These are phyloP conservation scores for Trichoderma atroviride DNA, from an alignment of 2,329 filamentous ascomycete genomes.

Conservation along the genomic window DNA sequence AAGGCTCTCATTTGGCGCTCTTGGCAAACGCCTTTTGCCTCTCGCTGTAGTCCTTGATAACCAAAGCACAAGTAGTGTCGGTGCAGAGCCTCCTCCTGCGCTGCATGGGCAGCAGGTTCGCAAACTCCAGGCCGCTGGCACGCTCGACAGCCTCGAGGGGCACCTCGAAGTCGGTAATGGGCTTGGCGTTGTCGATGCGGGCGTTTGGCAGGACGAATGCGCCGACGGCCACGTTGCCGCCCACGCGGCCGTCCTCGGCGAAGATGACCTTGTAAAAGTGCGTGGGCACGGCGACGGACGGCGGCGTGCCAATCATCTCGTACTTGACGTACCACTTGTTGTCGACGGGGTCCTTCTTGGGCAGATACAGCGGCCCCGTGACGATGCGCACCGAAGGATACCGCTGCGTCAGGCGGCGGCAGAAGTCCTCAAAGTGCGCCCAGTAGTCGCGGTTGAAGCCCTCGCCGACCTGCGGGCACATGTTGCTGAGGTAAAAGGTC, in stretches of 20 bases:
- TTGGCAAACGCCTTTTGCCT: slow-evolving; percentile 62
- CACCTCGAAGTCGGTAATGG: slow-evolving; percentile 89
- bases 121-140: slow-evolving; percentile 90
- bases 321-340: slow-evolving; percentile 95
- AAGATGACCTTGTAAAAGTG: slow-evolving; percentile 99
- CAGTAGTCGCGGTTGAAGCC: slow-evolving; percentile 99
- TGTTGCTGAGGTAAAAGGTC: slow-evolving; percentile 91
- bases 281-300: slow-evolving; percentile 92
- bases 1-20: slow-evolving; percentile 23
- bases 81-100: slow-evolving; percentile 80
- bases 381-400: slow-evolving; percentile 91
- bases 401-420: slow-evolving; percentile 73
- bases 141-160: slow-evolving; percentile 90
- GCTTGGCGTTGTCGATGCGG: slow-evolving; percentile 82
- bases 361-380: slow-evolving; percentile 91
- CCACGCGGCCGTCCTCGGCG: slow-evolving; percentile 74
- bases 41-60: slow-evolving; percentile 77
- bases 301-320: slow-evolving; percentile 92
- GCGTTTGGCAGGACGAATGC: slow-evolving; percentile 97
- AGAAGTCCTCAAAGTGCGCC: slow-evolving; percentile 98
- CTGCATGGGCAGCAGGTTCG: slow-evolving; percentile 71
- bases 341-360: slow-evolving; percentile 76
- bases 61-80: slow-evolving; percentile 80
- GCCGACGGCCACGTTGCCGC: slow-evolving; percentile 81
- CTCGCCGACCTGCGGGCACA: slow-evolving; percentile 97